phyloP scores from a whole-genome alignment of 768 basidiomycete species.

The Erythrobasidium yunnanense region DNA sequence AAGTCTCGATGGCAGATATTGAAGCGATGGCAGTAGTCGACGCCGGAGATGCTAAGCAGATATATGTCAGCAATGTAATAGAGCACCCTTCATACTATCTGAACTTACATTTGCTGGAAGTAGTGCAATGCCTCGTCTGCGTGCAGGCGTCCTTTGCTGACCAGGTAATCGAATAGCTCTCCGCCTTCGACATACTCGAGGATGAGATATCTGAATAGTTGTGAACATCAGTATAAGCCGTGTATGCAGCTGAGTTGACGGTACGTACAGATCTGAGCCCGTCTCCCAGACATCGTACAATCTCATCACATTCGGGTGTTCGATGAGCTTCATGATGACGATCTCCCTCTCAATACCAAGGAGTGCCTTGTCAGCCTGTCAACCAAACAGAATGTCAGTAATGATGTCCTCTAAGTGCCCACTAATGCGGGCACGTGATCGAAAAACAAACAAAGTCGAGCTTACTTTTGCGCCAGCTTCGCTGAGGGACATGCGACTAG shows the following conservation, averaged over 20 bases:
- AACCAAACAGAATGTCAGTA: background rate
- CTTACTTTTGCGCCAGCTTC: slow-evolving; percentile 36
- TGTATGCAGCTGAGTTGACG: background rate
- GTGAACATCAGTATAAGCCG: background rate
- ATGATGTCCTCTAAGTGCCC: background rate
- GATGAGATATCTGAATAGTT: slow-evolving; percentile 58
- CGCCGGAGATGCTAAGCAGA: slow-evolving; percentile 55
- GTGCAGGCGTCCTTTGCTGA: slow-evolving; percentile 70
- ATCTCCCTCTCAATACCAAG: slow-evolving; percentile 86
- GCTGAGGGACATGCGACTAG: slow-evolving; percentile 47
- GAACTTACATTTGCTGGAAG: slow-evolving; percentile 71
- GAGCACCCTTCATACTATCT: background rate
- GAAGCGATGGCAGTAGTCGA: slow-evolving; percentile 94
- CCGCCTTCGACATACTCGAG: slow-evolving; percentile 93
- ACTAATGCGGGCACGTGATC: background rate
- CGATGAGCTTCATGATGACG: slow-evolving; percentile 98
- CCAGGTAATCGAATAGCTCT: slow-evolving; percentile 91
- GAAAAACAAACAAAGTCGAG: background rate
- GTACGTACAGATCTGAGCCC: slow-evolving; percentile 59
- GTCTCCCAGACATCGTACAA: slow-evolving; percentile 94
- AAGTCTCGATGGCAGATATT: slow-evolving; percentile 96
- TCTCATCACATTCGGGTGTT: slow-evolving; percentile 90
- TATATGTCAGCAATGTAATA: background rate
- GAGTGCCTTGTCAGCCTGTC: slow-evolving; percentile 54
- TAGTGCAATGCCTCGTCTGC: slow-evolving; percentile 73